Evolutionary conservation across 2,329 filamentous ascomycete species (phyloP).

Genomic region (Seiridium cupressi): DNA sequence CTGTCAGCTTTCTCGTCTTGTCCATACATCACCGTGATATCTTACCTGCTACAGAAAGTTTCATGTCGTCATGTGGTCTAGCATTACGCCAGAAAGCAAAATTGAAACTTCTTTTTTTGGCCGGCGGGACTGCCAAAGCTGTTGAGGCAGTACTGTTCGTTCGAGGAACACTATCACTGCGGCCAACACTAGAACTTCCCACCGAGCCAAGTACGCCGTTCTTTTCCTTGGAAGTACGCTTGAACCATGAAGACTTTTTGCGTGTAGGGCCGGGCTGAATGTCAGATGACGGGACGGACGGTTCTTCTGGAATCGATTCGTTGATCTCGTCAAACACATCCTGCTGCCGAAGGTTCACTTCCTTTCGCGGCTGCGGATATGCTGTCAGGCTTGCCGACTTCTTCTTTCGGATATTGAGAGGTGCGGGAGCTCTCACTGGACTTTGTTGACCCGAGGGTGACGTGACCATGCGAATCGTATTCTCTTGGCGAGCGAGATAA

Average conservation of each 20-base stretch:
- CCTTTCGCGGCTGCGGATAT: constrained; percentile 10
- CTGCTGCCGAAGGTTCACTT: constrained; percentile 22
- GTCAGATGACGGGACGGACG: constrained; percentile 16
- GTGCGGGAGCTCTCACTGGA: constrained; percentile 32
- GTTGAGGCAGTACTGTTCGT: constrained; percentile 19
- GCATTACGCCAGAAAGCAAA: constrained; percentile 55
- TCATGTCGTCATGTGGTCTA: constrained; percentile 39
- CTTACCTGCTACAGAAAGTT: constrained; percentile 41
- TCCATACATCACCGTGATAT: background rate
- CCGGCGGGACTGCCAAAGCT: constrained; percentile 12
- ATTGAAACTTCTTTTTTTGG: constrained; percentile 49
- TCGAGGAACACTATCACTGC: constrained; percentile 16
- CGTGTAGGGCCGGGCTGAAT: constrained; percentile 29
- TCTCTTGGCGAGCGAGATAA: constrained; percentile 43
- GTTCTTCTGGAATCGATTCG: constrained; percentile 13
- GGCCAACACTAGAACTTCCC: constrained; percentile 12
- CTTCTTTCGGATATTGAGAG: constrained; percentile 42
- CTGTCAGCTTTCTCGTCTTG: constrained; percentile 12
- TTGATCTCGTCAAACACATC: constrained; percentile 21
- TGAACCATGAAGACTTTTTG: constrained; percentile 53
- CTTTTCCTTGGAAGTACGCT: constrained; percentile 41
- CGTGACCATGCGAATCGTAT: constrained; percentile 55
- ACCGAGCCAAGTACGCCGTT: constrained; percentile 16
- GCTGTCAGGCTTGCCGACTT: constrained; percentile 13
- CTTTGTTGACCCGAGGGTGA: constrained; percentile 38